Percentiles rank a stretch among this genome's conserved stretches.
phyloP scores from a whole-genome alignment of 2,329 filamentous ascomycete species.

The Monilinia polystroma region DNA sequence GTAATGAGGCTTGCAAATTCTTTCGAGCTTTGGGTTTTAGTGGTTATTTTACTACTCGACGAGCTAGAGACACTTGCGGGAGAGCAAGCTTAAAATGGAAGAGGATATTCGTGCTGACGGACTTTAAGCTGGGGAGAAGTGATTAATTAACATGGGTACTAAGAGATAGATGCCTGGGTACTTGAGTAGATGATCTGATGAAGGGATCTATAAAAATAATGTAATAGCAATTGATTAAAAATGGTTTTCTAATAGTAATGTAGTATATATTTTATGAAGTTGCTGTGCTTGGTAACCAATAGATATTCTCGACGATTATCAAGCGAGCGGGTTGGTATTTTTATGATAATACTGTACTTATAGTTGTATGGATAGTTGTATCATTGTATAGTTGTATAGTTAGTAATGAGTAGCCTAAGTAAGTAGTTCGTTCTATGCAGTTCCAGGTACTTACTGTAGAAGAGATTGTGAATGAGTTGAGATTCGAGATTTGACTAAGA shows the following conservation, averaged over 20 bases:
- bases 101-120: slow-evolving; percentile 20
- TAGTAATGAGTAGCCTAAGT: too few species aligned
- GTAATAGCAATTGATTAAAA: background rate
- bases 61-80: slow-evolving; percentile 8
- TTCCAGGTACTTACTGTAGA: too few species aligned
- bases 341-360: too few species aligned
- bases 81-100: slow-evolving; percentile 13
- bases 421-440: too few species aligned
- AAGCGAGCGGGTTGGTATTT: too few species aligned
- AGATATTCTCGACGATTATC: background rate
- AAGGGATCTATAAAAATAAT: background rate
- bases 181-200: background rate
- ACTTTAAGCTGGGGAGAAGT: background rate
- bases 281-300: too few species aligned
- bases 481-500: background rate
- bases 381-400: too few species aligned
- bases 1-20: slow-evolving; percentile 2
- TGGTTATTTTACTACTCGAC: slow-evolving; percentile 2
- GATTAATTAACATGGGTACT: slow-evolving; percentile 1
- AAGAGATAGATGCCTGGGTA: background rate
- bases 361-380: too few species aligned
- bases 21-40: slow-evolving; percentile 5
- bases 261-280: background rate
- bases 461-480: too few species aligned
- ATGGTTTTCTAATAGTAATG: background rate